Conservation (phyloP, 139 green algal species). For the Desmodesmus armatus region DNA sequence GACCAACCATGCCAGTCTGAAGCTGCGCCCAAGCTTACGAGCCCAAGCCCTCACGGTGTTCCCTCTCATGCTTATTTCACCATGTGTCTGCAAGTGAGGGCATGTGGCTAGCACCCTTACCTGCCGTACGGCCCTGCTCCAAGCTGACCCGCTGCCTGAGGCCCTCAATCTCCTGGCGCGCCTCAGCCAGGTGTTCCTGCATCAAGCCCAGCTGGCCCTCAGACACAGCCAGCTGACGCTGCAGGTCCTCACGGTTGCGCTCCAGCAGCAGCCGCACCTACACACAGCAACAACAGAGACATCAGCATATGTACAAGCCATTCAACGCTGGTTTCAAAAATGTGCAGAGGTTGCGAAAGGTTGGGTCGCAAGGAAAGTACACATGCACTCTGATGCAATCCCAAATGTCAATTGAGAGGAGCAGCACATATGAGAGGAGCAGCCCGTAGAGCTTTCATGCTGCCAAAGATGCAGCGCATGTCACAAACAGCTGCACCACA, state of each 20-base stretch:
- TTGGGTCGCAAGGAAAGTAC: too few relatives aligned
- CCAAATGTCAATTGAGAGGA: too few relatives aligned
- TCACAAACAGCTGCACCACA: background rate
- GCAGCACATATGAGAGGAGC: too few relatives aligned
- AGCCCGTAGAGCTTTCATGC: too few relatives aligned
- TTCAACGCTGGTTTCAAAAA: too few relatives aligned
- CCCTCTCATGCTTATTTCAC: too few relatives aligned
- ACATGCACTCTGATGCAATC: too few relatives aligned
- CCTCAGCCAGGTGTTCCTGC: conserved; percentile 56
- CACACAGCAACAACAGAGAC: background rate
- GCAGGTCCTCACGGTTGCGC: conserved; percentile 74
- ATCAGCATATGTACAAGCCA: background rate
- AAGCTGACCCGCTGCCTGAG: conserved; percentile 57
- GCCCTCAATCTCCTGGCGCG: conserved; percentile 47
- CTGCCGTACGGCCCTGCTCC: conserved; percentile 63
- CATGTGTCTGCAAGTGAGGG: too few relatives aligned
- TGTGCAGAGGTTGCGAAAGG: too few relatives aligned
- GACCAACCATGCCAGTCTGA: background rate
- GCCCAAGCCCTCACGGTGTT: too few relatives aligned
- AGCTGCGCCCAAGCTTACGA: too few relatives aligned
- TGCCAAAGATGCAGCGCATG: background rate
- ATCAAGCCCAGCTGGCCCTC: conserved; percentile 48
- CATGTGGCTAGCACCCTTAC: too few relatives aligned
- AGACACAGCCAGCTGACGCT: conserved; percentile 66
- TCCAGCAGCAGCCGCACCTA: conserved; percentile 75